Percentiles rank a stretch among this genome's conserved stretches.
phyloP scores from a whole-genome alignment of 1,139 yeast genomes.

The Protomyces lactucae-debilis region DNA sequence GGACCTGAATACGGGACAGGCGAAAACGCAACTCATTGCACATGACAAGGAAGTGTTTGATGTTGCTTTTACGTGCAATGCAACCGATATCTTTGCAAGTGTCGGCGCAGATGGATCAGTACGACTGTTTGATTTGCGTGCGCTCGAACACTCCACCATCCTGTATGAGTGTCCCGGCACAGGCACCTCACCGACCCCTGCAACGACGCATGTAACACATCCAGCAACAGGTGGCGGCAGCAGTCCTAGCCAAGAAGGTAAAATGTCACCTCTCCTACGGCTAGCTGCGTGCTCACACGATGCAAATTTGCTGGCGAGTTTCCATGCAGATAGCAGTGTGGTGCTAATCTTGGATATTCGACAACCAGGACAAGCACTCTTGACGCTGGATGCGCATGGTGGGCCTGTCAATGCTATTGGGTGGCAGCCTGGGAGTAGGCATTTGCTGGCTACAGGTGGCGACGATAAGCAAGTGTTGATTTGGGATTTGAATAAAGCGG shows the following conservation, averaged over 20 bases:
- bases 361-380: conserved; percentile 77
- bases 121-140: conserved; percentile 81
- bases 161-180: conserved; percentile 56
- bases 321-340: conserved; percentile 64
- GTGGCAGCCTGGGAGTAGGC: conserved; percentile 76
- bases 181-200: background rate
- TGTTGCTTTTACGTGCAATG: conserved; percentile 72
- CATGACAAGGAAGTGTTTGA: conserved; percentile 95
- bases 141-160: conserved; percentile 89
- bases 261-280: conserved; percentile 61
- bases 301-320: conserved; percentile 73
- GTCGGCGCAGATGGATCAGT: conserved; percentile 96
- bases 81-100: conserved; percentile 77
- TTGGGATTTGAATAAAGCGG: conserved; percentile 59
- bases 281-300: conserved; percentile 76
- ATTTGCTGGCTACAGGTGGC: conserved; percentile 66
- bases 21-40: conserved; percentile 90
- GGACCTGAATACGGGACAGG: conserved; percentile 74
- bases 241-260: conserved; percentile 41
- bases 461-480: conserved; percentile 87
- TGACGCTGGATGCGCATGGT: conserved; percentile 62
- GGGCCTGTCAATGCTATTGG: conserved; percentile 63
- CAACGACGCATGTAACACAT: background rate
- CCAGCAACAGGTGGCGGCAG: background rate
- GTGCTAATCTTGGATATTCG: conserved; percentile 76